These are phyloP conservation scores for Ustilaginoidea virens DNA, from an alignment of 2,329 filamentous ascomycete species.

Conservation along the genomic window DNA sequence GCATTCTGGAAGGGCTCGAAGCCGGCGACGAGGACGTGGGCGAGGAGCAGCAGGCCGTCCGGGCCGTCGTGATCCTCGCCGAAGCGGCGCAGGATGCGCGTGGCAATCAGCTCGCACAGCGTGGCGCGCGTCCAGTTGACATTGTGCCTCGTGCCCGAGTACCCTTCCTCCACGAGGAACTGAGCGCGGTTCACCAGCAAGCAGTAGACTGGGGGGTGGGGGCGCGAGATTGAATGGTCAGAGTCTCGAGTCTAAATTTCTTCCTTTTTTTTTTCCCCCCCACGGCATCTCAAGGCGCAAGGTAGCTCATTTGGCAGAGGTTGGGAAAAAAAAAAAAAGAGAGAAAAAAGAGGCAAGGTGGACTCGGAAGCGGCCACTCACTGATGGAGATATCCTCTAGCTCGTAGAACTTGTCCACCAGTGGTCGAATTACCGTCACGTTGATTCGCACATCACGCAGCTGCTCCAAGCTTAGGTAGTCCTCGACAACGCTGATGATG, in stretches of 20 bases:
- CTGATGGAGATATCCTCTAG: slow-evolving; percentile 65
- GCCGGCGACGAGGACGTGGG: slow-evolving; percentile 67
- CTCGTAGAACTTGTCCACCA: slow-evolving; percentile 74
- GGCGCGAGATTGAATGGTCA: background rate
- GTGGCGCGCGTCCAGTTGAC: slow-evolving; percentile 65
- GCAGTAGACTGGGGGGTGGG: slow-evolving; percentile 48
- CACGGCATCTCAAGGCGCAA: no score
- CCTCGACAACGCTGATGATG: slow-evolving; percentile 46
- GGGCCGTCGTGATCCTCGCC: slow-evolving; percentile 62
- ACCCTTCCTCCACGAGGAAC: slow-evolving; percentile 63
- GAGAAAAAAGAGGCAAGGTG: no score
- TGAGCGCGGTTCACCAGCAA: slow-evolving; percentile 68
- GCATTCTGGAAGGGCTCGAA: slow-evolving; percentile 81
- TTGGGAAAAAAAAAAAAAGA: background rate
- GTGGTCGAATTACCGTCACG: slow-evolving; percentile 59
- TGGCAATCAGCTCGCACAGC: slow-evolving; percentile 68
- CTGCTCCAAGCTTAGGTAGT: slow-evolving; percentile 55
- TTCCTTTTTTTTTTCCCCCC: background rate
- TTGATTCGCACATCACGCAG: slow-evolving; percentile 71
- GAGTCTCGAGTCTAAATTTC: background rate
- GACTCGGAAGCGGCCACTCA: no score
- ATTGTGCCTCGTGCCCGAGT: slow-evolving; percentile 63
- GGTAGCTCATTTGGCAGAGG: no score
- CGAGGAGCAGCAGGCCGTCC: slow-evolving; percentile 54
- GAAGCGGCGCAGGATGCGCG: slow-evolving; percentile 61